Evolutionary conservation across 495 filamentous ascomycete genomes (phyloP).

Genomic region (Bacidia rubella): DNA sequence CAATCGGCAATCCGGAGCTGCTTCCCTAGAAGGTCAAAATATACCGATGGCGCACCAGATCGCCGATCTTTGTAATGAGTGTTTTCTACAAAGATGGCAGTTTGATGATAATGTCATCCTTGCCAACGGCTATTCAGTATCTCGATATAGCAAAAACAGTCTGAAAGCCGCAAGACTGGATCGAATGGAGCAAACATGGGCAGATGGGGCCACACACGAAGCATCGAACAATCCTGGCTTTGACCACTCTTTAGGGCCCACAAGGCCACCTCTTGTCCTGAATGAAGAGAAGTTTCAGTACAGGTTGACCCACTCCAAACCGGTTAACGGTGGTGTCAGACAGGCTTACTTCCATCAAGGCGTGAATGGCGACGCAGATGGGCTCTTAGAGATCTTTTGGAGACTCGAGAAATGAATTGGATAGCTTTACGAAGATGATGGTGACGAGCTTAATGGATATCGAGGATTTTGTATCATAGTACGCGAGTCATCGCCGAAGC

Average conservation of each 20-base stretch:
- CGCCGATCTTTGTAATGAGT: conserved; percentile 42
- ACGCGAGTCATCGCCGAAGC: too few species aligned
- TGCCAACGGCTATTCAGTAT: conserved; percentile 49
- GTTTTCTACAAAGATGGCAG: conserved; percentile 49
- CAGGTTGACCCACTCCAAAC: conserved; percentile 8
- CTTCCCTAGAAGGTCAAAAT: conserved; percentile 35
- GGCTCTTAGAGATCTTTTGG: conserved; percentile 17
- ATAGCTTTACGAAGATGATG: background rate
- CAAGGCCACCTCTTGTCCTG: conserved; percentile 8
- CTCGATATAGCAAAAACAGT: conserved; percentile 38
- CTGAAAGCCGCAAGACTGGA: conserved; percentile 37
- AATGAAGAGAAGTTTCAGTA: conserved; percentile 16
- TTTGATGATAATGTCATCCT: conserved; percentile 46
- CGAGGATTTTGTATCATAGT: too few species aligned
- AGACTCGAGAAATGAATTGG: conserved; percentile 3
- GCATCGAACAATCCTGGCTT: conserved; percentile 12
- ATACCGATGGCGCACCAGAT: conserved; percentile 46
- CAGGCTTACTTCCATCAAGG: conserved; percentile 14
- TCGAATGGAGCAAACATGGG: conserved; percentile 49
- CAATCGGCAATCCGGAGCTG: conserved; percentile 33
- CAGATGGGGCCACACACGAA: conserved; percentile 25
- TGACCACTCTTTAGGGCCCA: conserved; percentile 15
- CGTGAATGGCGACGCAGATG: conserved; percentile 10
- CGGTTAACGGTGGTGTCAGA: conserved; percentile 11
- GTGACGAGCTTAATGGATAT: background rate